These are phyloP conservation scores for Saccharomyces paradoxus DNA, from an alignment of 805 yeast genomes.

Conservation along the genomic window DNA sequence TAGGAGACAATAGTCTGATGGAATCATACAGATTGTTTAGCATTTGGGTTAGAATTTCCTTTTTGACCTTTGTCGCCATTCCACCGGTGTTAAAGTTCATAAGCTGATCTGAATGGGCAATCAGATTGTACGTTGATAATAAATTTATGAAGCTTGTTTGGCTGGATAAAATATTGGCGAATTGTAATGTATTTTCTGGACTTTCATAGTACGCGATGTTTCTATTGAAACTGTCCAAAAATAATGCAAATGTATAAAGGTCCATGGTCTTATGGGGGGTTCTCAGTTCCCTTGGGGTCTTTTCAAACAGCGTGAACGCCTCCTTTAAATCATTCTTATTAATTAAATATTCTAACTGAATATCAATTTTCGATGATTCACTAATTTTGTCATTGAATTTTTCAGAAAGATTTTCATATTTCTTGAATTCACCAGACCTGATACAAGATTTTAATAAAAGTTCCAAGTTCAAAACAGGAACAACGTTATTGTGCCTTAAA, in stretches of 20 bases:
- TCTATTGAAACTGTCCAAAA: conserved; percentile 17
- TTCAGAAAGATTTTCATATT: conserved; percentile 11
- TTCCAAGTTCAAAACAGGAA: conserved; percentile 22
- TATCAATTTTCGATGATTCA: conserved; percentile 6
- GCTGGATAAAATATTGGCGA: conserved; percentile 23
- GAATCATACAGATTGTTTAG: conserved; percentile 22
- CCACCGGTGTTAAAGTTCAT: conserved; percentile 3
- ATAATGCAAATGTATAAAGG: conserved; percentile 18
- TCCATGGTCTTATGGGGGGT: conserved; percentile 16
- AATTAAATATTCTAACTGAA: conserved; percentile 21
- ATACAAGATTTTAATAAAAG: conserved; percentile 21
- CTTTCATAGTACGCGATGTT: conserved; percentile 5
- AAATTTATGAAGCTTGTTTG: conserved; percentile 12
- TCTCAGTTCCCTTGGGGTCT: conserved; percentile 5
- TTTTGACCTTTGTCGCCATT: conserved; percentile 5
- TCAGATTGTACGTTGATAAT: conserved; percentile 14
- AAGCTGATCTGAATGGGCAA: conserved; percentile 7
- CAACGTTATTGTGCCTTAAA: conserved; percentile 15
- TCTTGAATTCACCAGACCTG: conserved; percentile 17
- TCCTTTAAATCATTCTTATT: conserved; percentile 16
- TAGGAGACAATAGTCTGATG: conserved; percentile 9
- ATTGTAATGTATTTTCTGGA: conserved; percentile 22
- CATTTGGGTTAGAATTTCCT: conserved; percentile 21
- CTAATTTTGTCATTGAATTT: conserved; percentile 14
- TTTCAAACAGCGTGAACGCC: conserved; percentile 13